phyloP scores from a whole-genome alignment of 2,329 filamentous ascomycete species.

The Leptosphaerulina australis region DNA sequence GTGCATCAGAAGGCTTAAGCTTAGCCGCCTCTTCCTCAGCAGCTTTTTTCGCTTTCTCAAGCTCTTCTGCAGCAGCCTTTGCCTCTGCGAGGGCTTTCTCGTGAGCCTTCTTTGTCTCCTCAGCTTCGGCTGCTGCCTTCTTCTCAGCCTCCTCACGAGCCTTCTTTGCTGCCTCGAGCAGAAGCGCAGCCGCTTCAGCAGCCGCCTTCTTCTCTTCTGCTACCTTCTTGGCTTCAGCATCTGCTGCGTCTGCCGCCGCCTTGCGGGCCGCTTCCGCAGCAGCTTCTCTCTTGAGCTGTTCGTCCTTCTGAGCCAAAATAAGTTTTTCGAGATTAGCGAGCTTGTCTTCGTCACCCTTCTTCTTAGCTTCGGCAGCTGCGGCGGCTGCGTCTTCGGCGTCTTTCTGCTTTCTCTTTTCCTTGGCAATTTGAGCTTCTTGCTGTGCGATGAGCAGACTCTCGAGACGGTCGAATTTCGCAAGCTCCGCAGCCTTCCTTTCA shows the following conservation, averaged over 20 bases:
- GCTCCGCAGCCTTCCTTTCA: conserved; percentile 42
- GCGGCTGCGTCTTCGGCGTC: conserved; percentile 38
- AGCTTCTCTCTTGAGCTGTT: conserved; percentile 47
- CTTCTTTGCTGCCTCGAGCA: conserved; percentile 41
- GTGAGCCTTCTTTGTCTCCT: conserved; percentile 54
- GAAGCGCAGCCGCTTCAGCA: conserved; percentile 34
- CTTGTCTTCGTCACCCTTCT: conserved; percentile 46
- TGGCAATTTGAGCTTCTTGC: conserved; percentile 45
- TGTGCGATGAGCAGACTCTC: conserved; percentile 46
- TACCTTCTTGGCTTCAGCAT: conserved; percentile 58
- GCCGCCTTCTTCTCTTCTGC: conserved; percentile 54
- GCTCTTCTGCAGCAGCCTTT: conserved; percentile 50
- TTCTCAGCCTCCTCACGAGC: conserved; percentile 43
- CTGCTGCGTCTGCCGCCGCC: conserved; percentile 56
- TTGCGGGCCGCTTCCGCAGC: conserved; percentile 40
- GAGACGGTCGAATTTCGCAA: conserved; percentile 46
- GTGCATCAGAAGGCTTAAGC: conserved; percentile 59
- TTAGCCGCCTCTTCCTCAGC: conserved; percentile 54
- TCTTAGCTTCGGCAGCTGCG: conserved; percentile 35
- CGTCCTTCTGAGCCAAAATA: conserved; percentile 51
- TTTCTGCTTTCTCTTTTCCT: conserved; percentile 45
- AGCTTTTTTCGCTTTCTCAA: conserved; percentile 56
- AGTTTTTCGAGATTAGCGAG: conserved; percentile 46
- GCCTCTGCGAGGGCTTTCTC: conserved; percentile 56
- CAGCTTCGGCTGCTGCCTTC: conserved; percentile 37